Evolutionary conservation across 1,139 yeast species (phyloP).

Genomic region (Candida frijolesensis): DNA sequence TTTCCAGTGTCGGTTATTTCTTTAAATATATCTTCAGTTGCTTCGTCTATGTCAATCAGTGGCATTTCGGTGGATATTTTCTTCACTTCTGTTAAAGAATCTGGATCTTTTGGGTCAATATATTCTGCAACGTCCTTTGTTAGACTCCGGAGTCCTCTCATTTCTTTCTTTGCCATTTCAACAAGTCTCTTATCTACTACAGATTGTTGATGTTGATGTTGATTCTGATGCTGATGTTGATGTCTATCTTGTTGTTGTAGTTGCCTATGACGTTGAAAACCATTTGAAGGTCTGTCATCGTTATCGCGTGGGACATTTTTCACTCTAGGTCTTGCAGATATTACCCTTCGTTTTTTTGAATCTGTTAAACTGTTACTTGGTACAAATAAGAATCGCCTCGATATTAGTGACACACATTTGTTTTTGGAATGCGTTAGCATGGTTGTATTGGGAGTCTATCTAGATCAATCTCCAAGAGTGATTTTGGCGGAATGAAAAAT

Average conservation of each 20-base stretch:
- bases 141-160: conserved; percentile 4
- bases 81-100: not conserved
- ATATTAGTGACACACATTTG: not conserved
- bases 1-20: conserved; percentile 7
- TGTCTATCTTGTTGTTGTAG: not conserved
- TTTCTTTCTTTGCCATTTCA: not conserved
- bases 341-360: not conserved
- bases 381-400: conserved; percentile 2
- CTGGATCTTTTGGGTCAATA: not conserved
- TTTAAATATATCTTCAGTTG: conserved; percentile 4
- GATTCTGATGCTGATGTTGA: not conserved
- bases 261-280: not conserved
- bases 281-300: too few relatives aligned
- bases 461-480: too few relatives aligned
- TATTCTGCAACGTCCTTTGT: conserved; percentile 1
- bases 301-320: not conserved
- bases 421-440: not conserved
- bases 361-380: conserved; percentile 6
- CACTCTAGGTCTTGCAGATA: not conserved
- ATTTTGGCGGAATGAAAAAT: too few relatives aligned
- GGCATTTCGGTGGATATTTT: conserved; percentile 3
- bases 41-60: conserved; percentile 2
- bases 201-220: not conserved
- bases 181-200: not conserved
- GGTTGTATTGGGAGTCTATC: too few relatives aligned